phyloP scores from a whole-genome alignment of 169 alveolate genomes.

The Plasmodium ovale region DNA sequence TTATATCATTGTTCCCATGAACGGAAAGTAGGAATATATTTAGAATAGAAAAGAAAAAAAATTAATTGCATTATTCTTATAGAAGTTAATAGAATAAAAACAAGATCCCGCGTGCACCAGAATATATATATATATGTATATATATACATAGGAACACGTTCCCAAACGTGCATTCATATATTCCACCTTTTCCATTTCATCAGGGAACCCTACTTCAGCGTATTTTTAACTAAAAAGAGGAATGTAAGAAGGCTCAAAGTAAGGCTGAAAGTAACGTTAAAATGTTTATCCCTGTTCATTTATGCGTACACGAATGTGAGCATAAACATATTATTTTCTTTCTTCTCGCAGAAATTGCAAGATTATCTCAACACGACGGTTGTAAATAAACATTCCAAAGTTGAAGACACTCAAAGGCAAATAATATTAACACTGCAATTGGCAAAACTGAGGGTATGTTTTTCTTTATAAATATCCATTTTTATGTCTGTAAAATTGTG shows the following conservation, averaged over 20 bases:
- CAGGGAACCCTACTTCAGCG: constrained; percentile 70
- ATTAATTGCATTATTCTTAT: neutral
- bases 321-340: no score
- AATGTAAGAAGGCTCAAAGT: constrained; percentile 39
- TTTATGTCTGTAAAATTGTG: no score
- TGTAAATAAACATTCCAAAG: constrained; percentile 69
- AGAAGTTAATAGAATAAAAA: constrained; percentile 13
- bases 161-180: neutral
- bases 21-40: constrained; percentile 68
- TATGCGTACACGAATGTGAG: no score
- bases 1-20: constrained; percentile 36
- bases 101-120: no score
- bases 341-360: constrained; percentile 49
- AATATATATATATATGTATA: neutral
- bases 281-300: constrained; percentile 1
- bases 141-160: neutral
- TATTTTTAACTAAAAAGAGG: constrained; percentile 63
- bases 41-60: constrained; percentile 9
- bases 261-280: constrained; percentile 9
- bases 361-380: constrained; percentile 71
- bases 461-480: no score
- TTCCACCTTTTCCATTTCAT: neutral
- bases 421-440: constrained; percentile 61
- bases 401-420: constrained; percentile 71
- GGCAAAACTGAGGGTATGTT: constrained; percentile 73